A percentile compares a stretch with the other conserved stretches of the same genome.
phyloP scores from a whole-genome alignment of 306 rosid species.

The Echinosophora koreensis region DNA sequence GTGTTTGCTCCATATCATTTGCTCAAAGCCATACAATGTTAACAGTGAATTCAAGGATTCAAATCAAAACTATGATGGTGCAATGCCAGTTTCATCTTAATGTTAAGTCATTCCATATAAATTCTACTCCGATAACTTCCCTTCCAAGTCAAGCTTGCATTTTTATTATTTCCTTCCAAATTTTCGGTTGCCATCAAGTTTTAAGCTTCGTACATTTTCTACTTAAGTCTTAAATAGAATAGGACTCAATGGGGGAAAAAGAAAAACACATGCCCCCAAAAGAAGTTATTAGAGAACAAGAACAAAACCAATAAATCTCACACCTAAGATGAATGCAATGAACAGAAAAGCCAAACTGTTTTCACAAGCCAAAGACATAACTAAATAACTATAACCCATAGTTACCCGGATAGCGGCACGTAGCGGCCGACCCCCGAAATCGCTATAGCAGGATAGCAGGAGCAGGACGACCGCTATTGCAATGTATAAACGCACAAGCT shows the following conservation, averaged over 20 bases:
- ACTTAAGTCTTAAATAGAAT: background rate
- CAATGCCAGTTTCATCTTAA: background rate
- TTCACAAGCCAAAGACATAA: background rate
- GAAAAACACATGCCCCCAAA: background rate
- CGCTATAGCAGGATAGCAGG: no score
- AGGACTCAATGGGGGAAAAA: no score
- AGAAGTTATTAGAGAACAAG: background rate
- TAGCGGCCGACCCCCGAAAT: no score
- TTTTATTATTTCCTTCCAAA: background rate
- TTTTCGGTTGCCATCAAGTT: background rate
- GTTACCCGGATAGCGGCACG: no score
- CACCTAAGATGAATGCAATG: background rate
- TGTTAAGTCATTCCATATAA: background rate
- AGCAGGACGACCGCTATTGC: no score
- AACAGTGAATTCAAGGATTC: background rate
- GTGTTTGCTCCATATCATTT: conserved; percentile 3
- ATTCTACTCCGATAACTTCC: background rate
- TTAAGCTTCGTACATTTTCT: background rate
- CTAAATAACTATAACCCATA: background rate
- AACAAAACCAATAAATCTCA: background rate
- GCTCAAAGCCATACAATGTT: background rate
- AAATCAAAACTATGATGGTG: background rate
- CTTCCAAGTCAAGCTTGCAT: background rate
- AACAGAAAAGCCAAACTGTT: background rate
- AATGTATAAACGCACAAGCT: no score